Conservation (phyloP, 1,139 yeast genomes). For the Geotrichum restrictum region DNA sequence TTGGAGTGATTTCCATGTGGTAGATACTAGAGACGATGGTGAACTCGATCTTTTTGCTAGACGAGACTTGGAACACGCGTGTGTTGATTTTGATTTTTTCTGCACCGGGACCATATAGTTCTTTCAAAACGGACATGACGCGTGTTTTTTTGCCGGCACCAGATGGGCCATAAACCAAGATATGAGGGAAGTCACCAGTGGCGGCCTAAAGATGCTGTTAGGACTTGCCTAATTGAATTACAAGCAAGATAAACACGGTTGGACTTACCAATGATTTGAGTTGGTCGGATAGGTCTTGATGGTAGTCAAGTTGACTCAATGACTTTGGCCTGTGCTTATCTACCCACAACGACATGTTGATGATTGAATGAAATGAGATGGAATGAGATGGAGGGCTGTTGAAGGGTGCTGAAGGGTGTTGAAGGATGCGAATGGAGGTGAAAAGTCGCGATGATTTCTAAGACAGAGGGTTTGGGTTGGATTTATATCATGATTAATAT, state of each 20-base stretch:
- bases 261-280: conserved; percentile 49
- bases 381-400: too few species aligned
- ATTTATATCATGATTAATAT: too few species aligned
- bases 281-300: conserved; percentile 58
- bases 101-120: conserved; percentile 77
- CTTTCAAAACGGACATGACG: conserved; percentile 72
- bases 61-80: conserved; percentile 66
- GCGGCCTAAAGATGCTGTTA: conserved; percentile 18
- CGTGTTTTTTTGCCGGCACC: conserved; percentile 98
- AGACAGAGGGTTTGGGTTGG: too few species aligned
- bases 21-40: conserved; percentile 85
- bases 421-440: too few species aligned
- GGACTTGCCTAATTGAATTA: not conserved
- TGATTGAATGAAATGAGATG: not conserved
- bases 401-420: too few species aligned
- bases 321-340: conserved; percentile 84
- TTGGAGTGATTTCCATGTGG: conserved; percentile 93
- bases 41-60: conserved; percentile 76
- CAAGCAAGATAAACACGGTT: not conserved
- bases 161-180: conserved; percentile 87
- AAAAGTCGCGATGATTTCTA: too few species aligned
- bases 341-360: conserved; percentile 86
- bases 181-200: conserved; percentile 89
- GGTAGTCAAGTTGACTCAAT: conserved; percentile 63
- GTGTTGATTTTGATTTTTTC: conserved; percentile 86